phyloP scores from a whole-genome alignment of 2,329 filamentous ascomycete genomes.

The Hypoxylon sp. region DNA sequence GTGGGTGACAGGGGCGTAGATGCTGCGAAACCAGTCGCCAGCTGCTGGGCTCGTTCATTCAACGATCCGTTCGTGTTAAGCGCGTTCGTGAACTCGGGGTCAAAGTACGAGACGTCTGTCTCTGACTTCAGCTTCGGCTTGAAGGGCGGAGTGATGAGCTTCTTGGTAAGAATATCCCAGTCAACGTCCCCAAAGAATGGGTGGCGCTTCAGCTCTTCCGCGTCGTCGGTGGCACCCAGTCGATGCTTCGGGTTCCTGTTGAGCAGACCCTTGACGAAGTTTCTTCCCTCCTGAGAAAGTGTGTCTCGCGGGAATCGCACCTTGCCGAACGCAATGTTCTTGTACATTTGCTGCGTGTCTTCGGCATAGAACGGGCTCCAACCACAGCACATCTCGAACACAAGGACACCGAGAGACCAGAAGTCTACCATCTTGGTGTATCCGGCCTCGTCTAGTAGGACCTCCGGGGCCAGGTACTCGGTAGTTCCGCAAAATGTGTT shows the following conservation, averaged over 20 bases:
- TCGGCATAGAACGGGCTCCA: conserved; percentile 99
- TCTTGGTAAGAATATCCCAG: conserved; percentile 87
- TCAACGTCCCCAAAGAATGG: conserved; percentile 95
- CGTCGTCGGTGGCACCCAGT: conserved; percentile 88
- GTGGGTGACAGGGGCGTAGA: conserved; percentile 93
- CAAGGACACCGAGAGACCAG: conserved; percentile 95
- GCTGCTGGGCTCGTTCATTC: conserved; percentile 86
- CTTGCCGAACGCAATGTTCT: conserved; percentile 99
- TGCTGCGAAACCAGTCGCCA: conserved; percentile 85
- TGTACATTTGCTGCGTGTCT: conserved; percentile 99
- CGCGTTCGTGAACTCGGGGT: conserved; percentile 97
- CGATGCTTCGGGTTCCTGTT: conserved; percentile 97
- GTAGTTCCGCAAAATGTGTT: conserved; percentile 99
- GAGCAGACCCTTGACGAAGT: conserved; percentile 96
- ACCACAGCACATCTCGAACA: conserved; percentile 99
- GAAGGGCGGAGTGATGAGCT: conserved; percentile 94
- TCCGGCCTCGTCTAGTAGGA: conserved; percentile 92
- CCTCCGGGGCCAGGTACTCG: conserved; percentile 95
- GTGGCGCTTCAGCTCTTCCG: conserved; percentile 91
- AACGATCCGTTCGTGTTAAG: conserved; percentile 85
- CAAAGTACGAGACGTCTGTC: conserved; percentile 96
- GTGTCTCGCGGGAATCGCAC: conserved; percentile 96
- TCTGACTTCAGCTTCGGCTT: conserved; percentile 97
- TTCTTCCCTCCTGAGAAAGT: conserved; percentile 90
- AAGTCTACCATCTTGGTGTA: conserved; percentile 99